Conservation (phyloP, 257 asterid genomes). For the Nicotiana knightiana region DNA sequence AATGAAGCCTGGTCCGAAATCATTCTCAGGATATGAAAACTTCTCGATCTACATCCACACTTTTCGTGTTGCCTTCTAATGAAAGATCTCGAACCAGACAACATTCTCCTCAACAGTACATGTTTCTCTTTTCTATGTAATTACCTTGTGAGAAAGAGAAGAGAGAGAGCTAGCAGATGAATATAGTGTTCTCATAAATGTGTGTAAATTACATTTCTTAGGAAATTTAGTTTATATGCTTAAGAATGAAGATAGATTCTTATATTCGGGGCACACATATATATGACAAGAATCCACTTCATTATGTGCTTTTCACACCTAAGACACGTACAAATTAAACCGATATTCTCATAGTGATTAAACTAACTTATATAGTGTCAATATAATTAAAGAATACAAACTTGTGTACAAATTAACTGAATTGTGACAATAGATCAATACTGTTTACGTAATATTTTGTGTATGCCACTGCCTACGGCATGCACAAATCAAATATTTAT, state of each 20-base stretch:
- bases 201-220: not conserved
- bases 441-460: too few relatives aligned
- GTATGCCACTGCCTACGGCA: not conserved
- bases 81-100: slow-evolving; percentile 72
- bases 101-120: slow-evolving; percentile 61
- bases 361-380: too few relatives aligned
- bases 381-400: too few relatives aligned
- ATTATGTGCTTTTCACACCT: not conserved
- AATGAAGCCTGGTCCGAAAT: slow-evolving; percentile 90
- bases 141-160: not conserved
- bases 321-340: too few relatives aligned
- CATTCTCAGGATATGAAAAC: not conserved
- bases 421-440: too few relatives aligned
- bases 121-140: not conserved
- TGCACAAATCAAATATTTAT: not conserved
- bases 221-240: not conserved
- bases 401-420: too few relatives aligned
- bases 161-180: not conserved
- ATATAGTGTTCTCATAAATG: not conserved
- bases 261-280: not conserved
- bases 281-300: not conserved
- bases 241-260: not conserved
- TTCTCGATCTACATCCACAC: not conserved
- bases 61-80: not conserved
- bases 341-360: too few relatives aligned